A percentile compares a stretch with the other conserved stretches of the same genome.
phyloP scores from a whole-genome alignment of 371 early-diverging fungal species.

The Dipsacomyces acuminosporus region DNA sequence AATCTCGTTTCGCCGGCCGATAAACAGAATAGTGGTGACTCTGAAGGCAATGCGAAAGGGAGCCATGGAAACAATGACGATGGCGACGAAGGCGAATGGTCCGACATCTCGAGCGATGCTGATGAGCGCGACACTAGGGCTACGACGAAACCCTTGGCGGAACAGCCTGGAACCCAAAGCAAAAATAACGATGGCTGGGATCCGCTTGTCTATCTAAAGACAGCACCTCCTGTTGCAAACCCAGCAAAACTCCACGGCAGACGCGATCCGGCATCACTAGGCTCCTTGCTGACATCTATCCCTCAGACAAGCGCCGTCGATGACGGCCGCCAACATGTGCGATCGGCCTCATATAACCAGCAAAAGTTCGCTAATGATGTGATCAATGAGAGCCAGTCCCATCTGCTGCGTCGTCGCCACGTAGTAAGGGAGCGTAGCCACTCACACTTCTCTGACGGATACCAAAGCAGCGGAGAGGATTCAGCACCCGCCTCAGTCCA shows the following conservation, averaged over 20 bases:
- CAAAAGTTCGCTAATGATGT: not conserved
- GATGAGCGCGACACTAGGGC: not conserved
- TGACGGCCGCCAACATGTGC: no score
- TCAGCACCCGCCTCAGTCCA: not conserved
- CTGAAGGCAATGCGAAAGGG: not conserved
- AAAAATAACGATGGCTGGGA: slow-evolving; percentile 12
- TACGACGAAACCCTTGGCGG: not conserved
- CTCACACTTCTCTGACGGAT: slow-evolving; percentile 2
- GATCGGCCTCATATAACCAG: no score
- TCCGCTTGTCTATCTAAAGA: slow-evolving; percentile 25
- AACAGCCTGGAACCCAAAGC: not conserved
- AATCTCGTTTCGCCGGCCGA: not conserved
- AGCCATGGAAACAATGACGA: not conserved
- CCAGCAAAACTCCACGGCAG: not conserved
- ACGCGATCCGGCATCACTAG: slow-evolving; percentile 7
- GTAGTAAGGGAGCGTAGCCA: not conserved
- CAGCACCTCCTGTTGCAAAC: not conserved
- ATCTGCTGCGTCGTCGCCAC: slow-evolving; percentile 8
- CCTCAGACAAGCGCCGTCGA: not conserved
- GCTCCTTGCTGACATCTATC: slow-evolving; percentile 16
- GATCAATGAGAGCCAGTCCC: not conserved
- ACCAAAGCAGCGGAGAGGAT: slow-evolving; percentile 1
- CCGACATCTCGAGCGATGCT: slow-evolving; percentile 1
- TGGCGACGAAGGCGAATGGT: slow-evolving; percentile 5
- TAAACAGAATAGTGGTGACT: not conserved